Base-by-base conservation (phyloP, 2,329 filamentous ascomycete species). In the Fusarium sp. region DNA sequence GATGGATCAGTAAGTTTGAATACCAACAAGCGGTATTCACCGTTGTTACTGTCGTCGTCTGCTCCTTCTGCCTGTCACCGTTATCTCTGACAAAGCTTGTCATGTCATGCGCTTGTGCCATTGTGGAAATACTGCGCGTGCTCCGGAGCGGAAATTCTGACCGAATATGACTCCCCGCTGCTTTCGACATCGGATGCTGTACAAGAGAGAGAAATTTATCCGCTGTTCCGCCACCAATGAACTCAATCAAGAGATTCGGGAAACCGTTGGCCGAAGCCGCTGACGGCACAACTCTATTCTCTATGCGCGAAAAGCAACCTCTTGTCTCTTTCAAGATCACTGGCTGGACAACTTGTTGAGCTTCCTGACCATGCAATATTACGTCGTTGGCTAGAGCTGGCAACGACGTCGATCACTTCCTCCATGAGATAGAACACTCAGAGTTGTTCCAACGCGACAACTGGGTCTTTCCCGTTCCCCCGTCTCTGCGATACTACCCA, bases 361-460 rank as follows among this genome's bases (percentile, higher is more conserved):
- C 20, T 38, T 45, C 36, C 42, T 42, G 38, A 52, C 55, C 38
- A 40, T 72, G 71, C 58, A 69, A 42, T 55, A 73, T 73, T 73
- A 73, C 71, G 71, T 72, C 71, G 71, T 49, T 57, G 24, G 57
- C 36, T 39, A 55, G 28, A 71, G 42, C 54, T 70, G 45, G 38
- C 26, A 67, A 49, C 42, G 17, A 7, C 24, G 71, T 65, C 62
- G 71, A 73, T 73, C 71, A 48, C 56, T 74, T 74, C 69, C 71
- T 26, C 46, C 58, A 31, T 55, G 26, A 72, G 64, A 53, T 34
- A 60, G 52, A 36, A 31, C 44, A 18, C 34, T 71, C 56, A 20
- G 64, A 50, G 52, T 50, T 58, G 69, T 65, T 58, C 56, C 58
- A 57, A 45, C 49, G 54, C 67, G 56, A 48, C 52, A 72, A 69